These are phyloP conservation scores for Claviceps pusilla DNA, from an alignment of 2,329 filamentous ascomycete genomes.

Conservation along the genomic window DNA sequence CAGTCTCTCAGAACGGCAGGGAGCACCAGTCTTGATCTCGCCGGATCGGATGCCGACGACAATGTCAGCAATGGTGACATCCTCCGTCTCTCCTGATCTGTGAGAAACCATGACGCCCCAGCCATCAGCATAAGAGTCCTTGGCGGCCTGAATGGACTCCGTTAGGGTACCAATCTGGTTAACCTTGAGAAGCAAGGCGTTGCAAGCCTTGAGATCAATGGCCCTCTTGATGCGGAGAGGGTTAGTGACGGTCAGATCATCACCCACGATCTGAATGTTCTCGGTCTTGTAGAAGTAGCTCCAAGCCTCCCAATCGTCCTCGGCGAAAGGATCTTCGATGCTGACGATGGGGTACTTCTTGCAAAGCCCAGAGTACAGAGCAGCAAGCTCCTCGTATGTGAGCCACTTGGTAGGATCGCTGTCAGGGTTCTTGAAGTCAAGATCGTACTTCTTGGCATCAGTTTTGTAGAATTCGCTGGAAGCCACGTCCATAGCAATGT, in stretches of 20 bases:
- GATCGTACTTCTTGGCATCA: slow-evolving; percentile 97
- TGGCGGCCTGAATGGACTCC: slow-evolving; percentile 97
- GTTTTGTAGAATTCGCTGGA: slow-evolving; percentile 99
- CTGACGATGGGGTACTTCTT: slow-evolving; percentile 97
- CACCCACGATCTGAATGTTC: slow-evolving; percentile 95
- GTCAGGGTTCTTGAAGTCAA: slow-evolving; percentile 99
- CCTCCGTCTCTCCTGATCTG: slow-evolving; percentile 97
- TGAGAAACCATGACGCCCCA: slow-evolving; percentile 99
- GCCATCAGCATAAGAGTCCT: slow-evolving; percentile 87
- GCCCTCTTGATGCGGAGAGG: slow-evolving; percentile 98
- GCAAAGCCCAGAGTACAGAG: slow-evolving; percentile 72
- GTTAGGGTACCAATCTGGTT: slow-evolving; percentile 99
- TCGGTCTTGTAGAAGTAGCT: slow-evolving; percentile 99
- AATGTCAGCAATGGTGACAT: slow-evolving; percentile 97
- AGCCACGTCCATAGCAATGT: slow-evolving; percentile 98
- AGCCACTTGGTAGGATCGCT: slow-evolving; percentile 95
- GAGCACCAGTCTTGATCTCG: slow-evolving; percentile 98
- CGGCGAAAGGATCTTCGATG: slow-evolving; percentile 97
- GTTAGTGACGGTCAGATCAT: slow-evolving; percentile 98
- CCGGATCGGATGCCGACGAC: slow-evolving; percentile 91
- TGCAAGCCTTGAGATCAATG: slow-evolving; percentile 97
- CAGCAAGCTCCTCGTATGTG: slow-evolving; percentile 93
- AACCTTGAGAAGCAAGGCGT: slow-evolving; percentile 95
- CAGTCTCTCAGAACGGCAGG: slow-evolving; percentile 89
- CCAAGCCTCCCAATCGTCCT: slow-evolving; percentile 99